phyloP scores from a whole-genome alignment of 2,329 filamentous ascomycete genomes.

The Aureobasidium sp. region DNA sequence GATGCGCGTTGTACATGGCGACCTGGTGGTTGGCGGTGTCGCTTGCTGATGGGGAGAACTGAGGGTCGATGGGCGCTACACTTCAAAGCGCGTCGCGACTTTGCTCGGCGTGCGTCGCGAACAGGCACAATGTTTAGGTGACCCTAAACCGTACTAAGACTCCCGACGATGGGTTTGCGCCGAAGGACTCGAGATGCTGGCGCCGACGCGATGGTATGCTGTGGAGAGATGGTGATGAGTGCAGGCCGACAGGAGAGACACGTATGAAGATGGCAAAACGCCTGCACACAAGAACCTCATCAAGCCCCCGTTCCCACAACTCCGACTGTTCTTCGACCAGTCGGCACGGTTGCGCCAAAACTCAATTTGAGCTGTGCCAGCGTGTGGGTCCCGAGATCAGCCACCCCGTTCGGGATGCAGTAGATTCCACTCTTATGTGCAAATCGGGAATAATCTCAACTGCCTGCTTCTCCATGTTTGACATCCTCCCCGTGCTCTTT shows the following conservation, averaged over 20 bases:
- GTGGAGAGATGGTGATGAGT: not conserved
- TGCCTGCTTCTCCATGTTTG: constrained; percentile 1
- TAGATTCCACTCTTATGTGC: not conserved
- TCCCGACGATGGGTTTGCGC: not conserved
- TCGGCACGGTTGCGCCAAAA: constrained; percentile 10
- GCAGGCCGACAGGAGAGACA: not conserved
- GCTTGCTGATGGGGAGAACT: not conserved
- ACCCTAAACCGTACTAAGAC: not conserved
- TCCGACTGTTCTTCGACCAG: constrained; percentile 2
- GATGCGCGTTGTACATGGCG: constrained; percentile 80
- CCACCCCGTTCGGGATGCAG: not conserved
- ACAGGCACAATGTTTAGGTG: not conserved
- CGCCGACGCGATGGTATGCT: not conserved
- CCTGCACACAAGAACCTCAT: not conserved
- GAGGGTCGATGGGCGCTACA: not conserved
- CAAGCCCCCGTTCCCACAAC: constrained; percentile 1
- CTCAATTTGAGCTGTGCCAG: not conserved
- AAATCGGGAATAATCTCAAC: constrained; percentile 4
- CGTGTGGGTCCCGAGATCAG: not conserved
- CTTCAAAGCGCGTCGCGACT: constrained; percentile 1
- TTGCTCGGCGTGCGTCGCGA: constrained; percentile 7
- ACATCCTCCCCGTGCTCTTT: not conserved
- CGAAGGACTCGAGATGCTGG: not conserved
- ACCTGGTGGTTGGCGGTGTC: not conserved
- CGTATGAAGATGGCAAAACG: constrained; percentile 1